phyloP scores from a whole-genome alignment of 768 basidiomycete genomes.

The Leccinum arenicola region DNA sequence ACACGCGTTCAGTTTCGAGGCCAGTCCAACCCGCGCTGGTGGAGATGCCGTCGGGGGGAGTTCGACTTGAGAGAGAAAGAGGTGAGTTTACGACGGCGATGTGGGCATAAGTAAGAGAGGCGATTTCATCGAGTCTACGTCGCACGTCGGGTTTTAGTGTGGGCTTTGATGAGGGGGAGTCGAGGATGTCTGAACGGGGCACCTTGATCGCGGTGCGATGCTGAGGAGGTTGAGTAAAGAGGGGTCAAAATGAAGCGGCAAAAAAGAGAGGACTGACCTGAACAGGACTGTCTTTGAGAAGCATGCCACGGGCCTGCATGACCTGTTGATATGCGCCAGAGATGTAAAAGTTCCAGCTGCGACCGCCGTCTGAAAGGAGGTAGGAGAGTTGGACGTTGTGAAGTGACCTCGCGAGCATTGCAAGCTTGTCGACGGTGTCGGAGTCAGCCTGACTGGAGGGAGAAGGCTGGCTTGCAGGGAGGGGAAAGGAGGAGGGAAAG shows the following conservation, averaged over 20 bases:
- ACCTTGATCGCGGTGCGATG: slow-evolving; percentile 87
- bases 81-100: slow-evolving; percentile 92
- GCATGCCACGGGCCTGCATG: slow-evolving; percentile 83
- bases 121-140: slow-evolving; percentile 89
- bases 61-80: slow-evolving; percentile 68
- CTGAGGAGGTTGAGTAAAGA: slow-evolving; percentile 37
- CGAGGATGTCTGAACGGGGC: slow-evolving; percentile 89
- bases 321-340: slow-evolving; percentile 92
- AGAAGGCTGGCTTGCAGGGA: slow-evolving; percentile 35
- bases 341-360: slow-evolving; percentile 86
- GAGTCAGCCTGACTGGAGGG: slow-evolving; percentile 46
- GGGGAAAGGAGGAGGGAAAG: slow-evolving; percentile 37
- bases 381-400: slow-evolving; percentile 86
- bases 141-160: slow-evolving; percentile 79
- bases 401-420: slow-evolving; percentile 72
- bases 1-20: slow-evolving; percentile 90
- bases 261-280: slow-evolving; percentile 47
- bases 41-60: slow-evolving; percentile 74
- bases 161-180: slow-evolving; percentile 76
- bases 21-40: slow-evolving; percentile 82
- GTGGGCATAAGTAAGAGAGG: slow-evolving; percentile 86
- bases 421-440: slow-evolving; percentile 79
- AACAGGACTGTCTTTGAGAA: slow-evolving; percentile 86
- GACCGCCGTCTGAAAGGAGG: slow-evolving; percentile 60
- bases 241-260: slow-evolving; percentile 1